A percentile compares a stretch with the other conserved stretches of the same genome.
Conservation (phyloP, 305 asterid species). For the Salvia sclarea region DNA sequence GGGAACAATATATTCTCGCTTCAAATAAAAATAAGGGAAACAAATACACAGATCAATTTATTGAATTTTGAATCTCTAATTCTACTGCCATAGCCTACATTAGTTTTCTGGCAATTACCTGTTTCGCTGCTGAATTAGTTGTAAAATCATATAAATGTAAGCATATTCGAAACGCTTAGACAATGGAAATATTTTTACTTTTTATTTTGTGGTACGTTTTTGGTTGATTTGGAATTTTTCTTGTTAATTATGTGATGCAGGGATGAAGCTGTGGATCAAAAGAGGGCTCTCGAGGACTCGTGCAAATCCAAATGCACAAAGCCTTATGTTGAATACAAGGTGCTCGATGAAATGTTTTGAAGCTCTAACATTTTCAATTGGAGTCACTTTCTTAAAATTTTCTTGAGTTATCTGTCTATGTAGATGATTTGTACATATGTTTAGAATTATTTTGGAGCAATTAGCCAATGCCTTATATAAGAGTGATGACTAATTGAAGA, state of each 20-base stretch:
- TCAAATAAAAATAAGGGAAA: too few relatives aligned
- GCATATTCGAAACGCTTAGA: background rate
- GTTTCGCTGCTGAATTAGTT: background rate
- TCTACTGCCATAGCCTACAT: background rate
- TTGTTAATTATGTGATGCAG: slow-evolving; percentile 8
- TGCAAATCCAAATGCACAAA: slow-evolving; percentile 38
- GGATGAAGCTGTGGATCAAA: slow-evolving; percentile 39
- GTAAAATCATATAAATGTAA: slow-evolving; percentile 25
- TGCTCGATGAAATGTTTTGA: background rate
- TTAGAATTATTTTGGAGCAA: background rate
- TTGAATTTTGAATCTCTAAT: background rate
- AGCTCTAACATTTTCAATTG: background rate
- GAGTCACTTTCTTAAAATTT: background rate
- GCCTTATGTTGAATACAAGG: slow-evolving; percentile 38
- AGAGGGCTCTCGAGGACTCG: slow-evolving; percentile 36
- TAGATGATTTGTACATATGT: background rate
- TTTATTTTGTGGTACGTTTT: background rate
- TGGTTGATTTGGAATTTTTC: background rate
- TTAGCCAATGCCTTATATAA: background rate
- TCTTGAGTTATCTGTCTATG: background rate
- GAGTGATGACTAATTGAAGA: background rate
- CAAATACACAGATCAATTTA: background rate
- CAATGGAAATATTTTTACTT: background rate
- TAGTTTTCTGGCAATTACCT: background rate
- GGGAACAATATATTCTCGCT: too few relatives aligned